These are phyloP conservation scores for Colletotrichum neosansevieriae DNA, from an alignment of 2,329 filamentous ascomycete genomes.

Conservation along the genomic window DNA sequence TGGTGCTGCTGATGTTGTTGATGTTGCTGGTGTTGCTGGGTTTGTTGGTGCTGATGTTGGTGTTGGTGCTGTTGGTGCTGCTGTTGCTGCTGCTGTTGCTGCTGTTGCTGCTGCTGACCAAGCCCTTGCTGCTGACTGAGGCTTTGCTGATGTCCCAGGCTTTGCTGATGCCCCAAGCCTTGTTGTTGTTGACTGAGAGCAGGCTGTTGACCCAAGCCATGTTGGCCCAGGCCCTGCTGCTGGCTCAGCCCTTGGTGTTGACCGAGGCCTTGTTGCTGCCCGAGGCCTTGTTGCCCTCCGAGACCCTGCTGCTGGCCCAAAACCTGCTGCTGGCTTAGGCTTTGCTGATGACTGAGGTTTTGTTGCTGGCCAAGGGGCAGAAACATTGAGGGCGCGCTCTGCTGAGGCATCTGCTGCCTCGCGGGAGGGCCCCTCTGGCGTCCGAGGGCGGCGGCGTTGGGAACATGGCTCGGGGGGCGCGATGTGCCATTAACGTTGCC, in stretches of 20 bases:
- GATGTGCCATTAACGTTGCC: constrained; percentile 63
- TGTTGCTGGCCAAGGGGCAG: constrained; percentile 45
- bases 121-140: constrained; percentile 29
- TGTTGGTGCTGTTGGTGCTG: constrained; percentile 40
- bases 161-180: constrained; percentile 33
- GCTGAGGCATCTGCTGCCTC: constrained; percentile 59
- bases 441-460: constrained; percentile 60
- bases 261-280: constrained; percentile 32
- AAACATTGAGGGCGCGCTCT: constrained; percentile 53
- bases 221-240: constrained; percentile 36
- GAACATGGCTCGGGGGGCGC: constrained; percentile 58
- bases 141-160: constrained; percentile 29
- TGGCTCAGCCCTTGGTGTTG: constrained; percentile 34
- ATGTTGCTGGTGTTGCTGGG: constrained; percentile 43
- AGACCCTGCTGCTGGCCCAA: constrained; percentile 37
- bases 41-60: constrained; percentile 44
- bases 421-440: constrained; percentile 58
- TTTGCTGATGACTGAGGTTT: constrained; percentile 37
- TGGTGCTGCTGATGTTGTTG: constrained; percentile 45
- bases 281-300: constrained; percentile 28
- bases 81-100: constrained; percentile 46
- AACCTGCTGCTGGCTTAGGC: constrained; percentile 36
- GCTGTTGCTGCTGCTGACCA: constrained; percentile 43
- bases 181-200: constrained; percentile 12
- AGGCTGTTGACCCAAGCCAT: constrained; percentile 31